These are phyloP conservation scores for Leucosporidium yakuticum DNA, from an alignment of 768 basidiomycete species.

Conservation along the genomic window DNA sequence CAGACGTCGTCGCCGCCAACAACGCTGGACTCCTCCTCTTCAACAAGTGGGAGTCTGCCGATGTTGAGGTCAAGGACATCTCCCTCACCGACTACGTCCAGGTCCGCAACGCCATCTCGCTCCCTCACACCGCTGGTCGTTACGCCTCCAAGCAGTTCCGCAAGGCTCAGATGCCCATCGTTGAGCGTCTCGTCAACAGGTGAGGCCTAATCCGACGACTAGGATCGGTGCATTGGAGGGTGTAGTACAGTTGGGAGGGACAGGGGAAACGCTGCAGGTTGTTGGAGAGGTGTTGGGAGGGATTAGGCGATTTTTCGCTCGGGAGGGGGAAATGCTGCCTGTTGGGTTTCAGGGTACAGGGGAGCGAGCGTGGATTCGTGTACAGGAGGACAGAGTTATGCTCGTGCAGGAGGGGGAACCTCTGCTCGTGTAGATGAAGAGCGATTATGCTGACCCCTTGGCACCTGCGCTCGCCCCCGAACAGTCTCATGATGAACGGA, in stretches of 20 bases:
- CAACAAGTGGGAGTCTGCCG: constrained; percentile 84
- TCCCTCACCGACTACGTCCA: constrained; percentile 99
- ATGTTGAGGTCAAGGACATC: constrained; percentile 98
- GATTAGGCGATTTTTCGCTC: neutral
- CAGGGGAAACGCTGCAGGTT: neutral
- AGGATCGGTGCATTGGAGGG: too few relatives aligned
- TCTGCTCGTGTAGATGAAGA: too few relatives aligned
- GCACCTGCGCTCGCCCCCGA: neutral
- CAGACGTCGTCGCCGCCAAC: constrained; percentile 44
- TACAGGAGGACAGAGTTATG: neutral
- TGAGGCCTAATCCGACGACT: constrained; percentile 44
- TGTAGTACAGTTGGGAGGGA: neutral
- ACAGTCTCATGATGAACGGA: constrained; percentile 99
- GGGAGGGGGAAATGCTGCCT: neutral
- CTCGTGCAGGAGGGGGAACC: neutral
- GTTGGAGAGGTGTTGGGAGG: neutral
- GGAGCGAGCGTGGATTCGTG: neutral
- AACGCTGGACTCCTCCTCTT: constrained; percentile 74
- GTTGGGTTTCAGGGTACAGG: neutral
- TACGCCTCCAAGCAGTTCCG: constrained; percentile 99
- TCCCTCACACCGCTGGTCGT: constrained; percentile 81
- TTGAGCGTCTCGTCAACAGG: constrained; percentile 98
- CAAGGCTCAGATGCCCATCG: constrained; percentile 99
- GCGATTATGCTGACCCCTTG: neutral
- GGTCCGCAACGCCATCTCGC: constrained; percentile 39